Percentiles rank a stretch among this genome's conserved stretches.
Evolutionary conservation across 768 basidiomycete species (phyloP).

Genomic region (Mycena olivaceomarginata): DNA sequence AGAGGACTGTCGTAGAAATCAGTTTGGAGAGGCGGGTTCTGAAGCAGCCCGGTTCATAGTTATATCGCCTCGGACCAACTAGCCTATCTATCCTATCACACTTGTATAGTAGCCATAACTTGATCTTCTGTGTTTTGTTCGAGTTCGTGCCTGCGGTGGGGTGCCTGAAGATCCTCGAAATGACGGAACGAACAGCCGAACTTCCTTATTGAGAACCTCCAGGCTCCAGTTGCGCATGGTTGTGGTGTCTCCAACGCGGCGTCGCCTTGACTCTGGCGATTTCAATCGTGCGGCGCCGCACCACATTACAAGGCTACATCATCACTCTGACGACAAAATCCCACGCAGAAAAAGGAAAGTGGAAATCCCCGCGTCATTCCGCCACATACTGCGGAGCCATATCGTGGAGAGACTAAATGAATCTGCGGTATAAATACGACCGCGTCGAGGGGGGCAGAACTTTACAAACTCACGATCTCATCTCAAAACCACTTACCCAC

Average conservation of each 20-base stretch:
- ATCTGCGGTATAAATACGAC: not conserved
- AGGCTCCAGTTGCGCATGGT: not conserved
- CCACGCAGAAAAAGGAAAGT: not conserved
- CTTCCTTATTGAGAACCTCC: not conserved
- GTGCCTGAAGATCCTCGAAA: too few species aligned
- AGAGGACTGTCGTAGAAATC: conserved; percentile 45
- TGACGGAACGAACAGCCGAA: not conserved
- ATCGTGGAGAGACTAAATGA: not conserved
- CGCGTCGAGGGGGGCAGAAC: not conserved
- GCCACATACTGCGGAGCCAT: too few species aligned
- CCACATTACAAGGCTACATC: not conserved
- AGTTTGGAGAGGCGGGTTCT: conserved; percentile 43
- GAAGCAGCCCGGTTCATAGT: conserved; percentile 6
- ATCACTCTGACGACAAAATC: conserved; percentile 19
- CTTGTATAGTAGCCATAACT: too few species aligned
- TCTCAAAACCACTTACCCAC: not conserved
- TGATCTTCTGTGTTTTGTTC: too few species aligned
- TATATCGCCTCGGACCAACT: not conserved
- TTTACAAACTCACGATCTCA: too few species aligned
- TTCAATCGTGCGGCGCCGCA: too few species aligned
- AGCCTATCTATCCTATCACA: not conserved
- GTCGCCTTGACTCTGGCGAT: not conserved
- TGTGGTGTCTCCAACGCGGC: not conserved
- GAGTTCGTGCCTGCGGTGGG: too few species aligned
- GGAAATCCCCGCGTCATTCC: not conserved